Percentiles rank a stretch among this genome's conserved stretches.
phyloP scores from a whole-genome alignment of 352 stramenopile genomes.

The Aphanomyces invadans region DNA sequence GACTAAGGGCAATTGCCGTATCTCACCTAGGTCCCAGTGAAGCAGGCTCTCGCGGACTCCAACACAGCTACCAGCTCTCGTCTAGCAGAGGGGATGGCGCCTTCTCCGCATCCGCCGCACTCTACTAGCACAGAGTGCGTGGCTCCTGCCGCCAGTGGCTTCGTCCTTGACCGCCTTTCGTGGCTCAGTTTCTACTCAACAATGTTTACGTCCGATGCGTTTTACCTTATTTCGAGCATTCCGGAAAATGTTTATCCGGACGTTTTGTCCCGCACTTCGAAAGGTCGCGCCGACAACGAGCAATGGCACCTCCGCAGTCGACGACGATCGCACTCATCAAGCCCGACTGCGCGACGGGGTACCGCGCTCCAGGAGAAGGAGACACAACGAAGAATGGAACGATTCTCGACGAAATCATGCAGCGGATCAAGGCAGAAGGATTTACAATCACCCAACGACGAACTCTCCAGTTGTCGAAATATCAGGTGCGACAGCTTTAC shows the following conservation, averaged over 20 bases:
- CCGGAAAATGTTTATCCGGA: not conserved
- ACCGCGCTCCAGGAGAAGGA: slow-evolving; percentile 22
- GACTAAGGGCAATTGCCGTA: too few relatives aligned
- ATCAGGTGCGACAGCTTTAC: slow-evolving; percentile 38
- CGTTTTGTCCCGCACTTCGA: not conserved
- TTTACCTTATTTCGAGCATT: not conserved
- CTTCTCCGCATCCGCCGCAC: too few relatives aligned
- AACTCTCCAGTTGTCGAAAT: slow-evolving; percentile 35
- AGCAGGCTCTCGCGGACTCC: too few relatives aligned
- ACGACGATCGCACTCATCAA: slow-evolving; percentile 49
- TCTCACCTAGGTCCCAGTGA: too few relatives aligned
- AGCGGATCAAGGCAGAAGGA: slow-evolving; percentile 44
- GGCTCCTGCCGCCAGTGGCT: too few relatives aligned
- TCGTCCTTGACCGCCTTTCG: too few relatives aligned
- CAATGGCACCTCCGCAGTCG: slow-evolving; percentile 8
- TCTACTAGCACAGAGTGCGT: too few relatives aligned
- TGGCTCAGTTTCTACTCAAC: too few relatives aligned
- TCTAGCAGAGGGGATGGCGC: too few relatives aligned
- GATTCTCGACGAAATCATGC: slow-evolving; percentile 33
- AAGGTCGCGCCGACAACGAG: not conserved
- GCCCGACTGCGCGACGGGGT: slow-evolving; percentile 51
- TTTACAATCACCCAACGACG: slow-evolving; percentile 41
- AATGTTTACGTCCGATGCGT: too few relatives aligned
- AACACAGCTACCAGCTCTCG: too few relatives aligned
- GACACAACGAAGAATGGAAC: slow-evolving; percentile 30